Conservation (phyloP, 1,139 yeast species). For the Hansenula sp. region DNA sequence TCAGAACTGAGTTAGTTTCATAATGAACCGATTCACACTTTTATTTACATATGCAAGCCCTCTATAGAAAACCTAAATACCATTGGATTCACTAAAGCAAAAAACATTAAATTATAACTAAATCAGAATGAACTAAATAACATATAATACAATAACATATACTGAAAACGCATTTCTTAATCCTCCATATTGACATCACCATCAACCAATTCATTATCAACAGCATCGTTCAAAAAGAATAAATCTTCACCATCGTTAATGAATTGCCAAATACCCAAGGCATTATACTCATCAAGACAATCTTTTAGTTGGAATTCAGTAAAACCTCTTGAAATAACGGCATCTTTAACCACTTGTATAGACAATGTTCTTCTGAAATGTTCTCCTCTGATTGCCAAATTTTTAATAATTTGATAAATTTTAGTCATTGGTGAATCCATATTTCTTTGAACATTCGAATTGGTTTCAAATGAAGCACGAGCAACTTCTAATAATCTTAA, state of each 20-base stretch:
- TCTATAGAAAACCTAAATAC: too few species aligned
- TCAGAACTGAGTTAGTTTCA: too few species aligned
- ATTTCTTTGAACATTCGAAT: constrained; percentile 42
- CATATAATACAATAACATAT: too few species aligned
- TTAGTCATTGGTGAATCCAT: constrained; percentile 53
- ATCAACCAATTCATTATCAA: neutral
- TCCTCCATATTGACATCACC: neutral
- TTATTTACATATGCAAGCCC: too few species aligned
- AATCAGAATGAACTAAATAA: too few species aligned
- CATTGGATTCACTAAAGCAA: too few species aligned
- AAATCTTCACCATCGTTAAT: constrained; percentile 1
- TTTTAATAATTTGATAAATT: constrained; percentile 44
- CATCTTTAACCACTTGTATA: constrained; percentile 55
- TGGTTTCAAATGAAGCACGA: constrained; percentile 68
- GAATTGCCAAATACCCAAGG: constrained; percentile 1
- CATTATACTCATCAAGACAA: constrained; percentile 66
- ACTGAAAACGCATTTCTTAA: too few species aligned
- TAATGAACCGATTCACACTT: too few species aligned
- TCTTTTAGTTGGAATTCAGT: constrained; percentile 74
- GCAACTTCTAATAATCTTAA: constrained; percentile 82
- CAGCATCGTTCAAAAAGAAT: neutral
- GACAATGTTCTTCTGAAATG: constrained; percentile 41
- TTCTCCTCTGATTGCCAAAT: constrained; percentile 43
- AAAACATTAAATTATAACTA: too few species aligned
- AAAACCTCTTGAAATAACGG: constrained; percentile 81